These are phyloP conservation scores for Wallacemonas sp. DNA, from an alignment of 208 protist species.

Conservation along the genomic window DNA sequence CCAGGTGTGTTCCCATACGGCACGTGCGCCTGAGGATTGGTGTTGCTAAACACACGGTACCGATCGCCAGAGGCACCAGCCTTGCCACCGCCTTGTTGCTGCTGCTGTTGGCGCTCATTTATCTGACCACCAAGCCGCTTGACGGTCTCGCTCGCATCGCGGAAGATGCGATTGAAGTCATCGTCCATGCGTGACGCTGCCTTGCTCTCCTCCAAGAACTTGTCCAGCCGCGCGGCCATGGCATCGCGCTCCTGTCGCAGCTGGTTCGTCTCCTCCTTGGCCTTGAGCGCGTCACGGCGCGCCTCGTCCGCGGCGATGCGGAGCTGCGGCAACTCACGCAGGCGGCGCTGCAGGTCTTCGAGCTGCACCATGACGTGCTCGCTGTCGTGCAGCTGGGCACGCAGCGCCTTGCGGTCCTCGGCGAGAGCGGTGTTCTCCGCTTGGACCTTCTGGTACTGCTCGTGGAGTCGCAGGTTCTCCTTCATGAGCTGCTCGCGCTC, in stretches of 20 bases:
- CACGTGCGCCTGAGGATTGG: slow-evolving; percentile 16
- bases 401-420: slow-evolving; percentile 43
- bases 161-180: slow-evolving; percentile 57
- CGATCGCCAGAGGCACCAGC: slow-evolving; percentile 3
- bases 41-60: slow-evolving; percentile 50
- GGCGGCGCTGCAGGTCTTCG: slow-evolving; percentile 63
- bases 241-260: slow-evolving; percentile 70
- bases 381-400: slow-evolving; percentile 21
- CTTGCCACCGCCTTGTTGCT: not conserved
- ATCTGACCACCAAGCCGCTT: slow-evolving; percentile 52
- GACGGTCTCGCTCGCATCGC: slow-evolving; percentile 53
- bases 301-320: slow-evolving; percentile 62
- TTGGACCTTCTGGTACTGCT: slow-evolving; percentile 59
- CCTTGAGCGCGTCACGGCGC: slow-evolving; percentile 49
- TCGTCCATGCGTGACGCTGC: slow-evolving; percentile 46
- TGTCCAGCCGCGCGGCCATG: slow-evolving; percentile 63
- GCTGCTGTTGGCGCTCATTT: slow-evolving; percentile 29
- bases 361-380: slow-evolving; percentile 49
- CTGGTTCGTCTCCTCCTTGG: slow-evolving; percentile 56
- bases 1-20: slow-evolving; percentile 8
- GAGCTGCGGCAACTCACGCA: slow-evolving; percentile 64
- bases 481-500: slow-evolving; percentile 67
- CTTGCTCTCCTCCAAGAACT: slow-evolving; percentile 64
- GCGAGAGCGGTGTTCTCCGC: slow-evolving; percentile 46
- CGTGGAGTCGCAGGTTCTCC: slow-evolving; percentile 69